Percentiles rank a stretch among this genome's conserved stretches.
Conservation (phyloP, 2,329 filamentous ascomycete species). For the Aspergillus sp. region DNA sequence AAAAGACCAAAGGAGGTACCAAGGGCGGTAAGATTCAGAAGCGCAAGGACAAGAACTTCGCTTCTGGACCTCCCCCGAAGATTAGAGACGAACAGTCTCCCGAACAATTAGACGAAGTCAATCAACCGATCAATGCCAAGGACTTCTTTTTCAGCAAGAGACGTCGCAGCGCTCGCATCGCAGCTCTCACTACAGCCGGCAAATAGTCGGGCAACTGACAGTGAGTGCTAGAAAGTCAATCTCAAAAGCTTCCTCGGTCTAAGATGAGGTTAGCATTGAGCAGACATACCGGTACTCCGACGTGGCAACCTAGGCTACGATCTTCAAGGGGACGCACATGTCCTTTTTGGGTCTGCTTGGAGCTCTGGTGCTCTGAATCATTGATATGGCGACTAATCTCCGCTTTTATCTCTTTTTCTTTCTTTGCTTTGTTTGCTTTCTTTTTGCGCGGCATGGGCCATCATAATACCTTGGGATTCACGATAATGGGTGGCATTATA, state of each 20-base stretch:
- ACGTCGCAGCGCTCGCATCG: constrained; percentile 8
- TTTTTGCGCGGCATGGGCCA: neutral
- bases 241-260: neutral
- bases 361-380: neutral
- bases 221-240: neutral
- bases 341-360: neutral
- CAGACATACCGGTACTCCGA: neutral
- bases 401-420: too few relatives aligned
- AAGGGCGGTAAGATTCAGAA: neutral
- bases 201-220: neutral
- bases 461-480: too few relatives aligned
- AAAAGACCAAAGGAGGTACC: neutral
- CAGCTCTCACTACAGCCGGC: neutral
- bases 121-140: neutral
- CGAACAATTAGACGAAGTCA: neutral
- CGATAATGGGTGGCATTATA: neutral
- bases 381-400: neutral
- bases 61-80: neutral
- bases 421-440: neutral
- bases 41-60: neutral
- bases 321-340: neutral
- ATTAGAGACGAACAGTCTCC: neutral
- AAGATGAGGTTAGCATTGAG: neutral
- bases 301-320: neutral
- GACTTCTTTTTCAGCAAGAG: neutral